Percentiles rank a stretch among this genome's conserved stretches.
phyloP scores from a whole-genome alignment of 345 rosid species.

The Punica granatum region DNA sequence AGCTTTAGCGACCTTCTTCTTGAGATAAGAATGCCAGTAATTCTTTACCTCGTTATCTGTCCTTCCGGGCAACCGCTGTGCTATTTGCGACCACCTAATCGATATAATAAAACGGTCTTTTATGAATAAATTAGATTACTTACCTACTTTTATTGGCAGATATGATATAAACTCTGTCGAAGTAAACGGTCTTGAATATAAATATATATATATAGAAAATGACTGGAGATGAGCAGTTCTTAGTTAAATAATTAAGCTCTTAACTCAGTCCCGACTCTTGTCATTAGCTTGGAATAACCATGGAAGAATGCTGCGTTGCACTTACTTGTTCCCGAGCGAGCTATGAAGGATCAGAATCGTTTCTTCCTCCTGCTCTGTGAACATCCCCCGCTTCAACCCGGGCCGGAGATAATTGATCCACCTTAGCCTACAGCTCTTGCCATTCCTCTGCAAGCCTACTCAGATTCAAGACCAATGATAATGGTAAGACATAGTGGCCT shows the following conservation, averaged over 20 bases:
- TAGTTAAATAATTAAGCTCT: not conserved
- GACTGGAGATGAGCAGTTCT: no score
- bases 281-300: not conserved
- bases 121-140: not conserved
- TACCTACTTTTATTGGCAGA: not conserved
- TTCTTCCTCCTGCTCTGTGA: constrained; percentile 59
- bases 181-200: not conserved
- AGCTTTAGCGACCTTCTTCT: constrained; percentile 11
- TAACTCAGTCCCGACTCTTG: no score
- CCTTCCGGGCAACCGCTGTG: constrained; percentile 84
- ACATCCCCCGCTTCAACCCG: constrained; percentile 64
- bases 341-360: constrained; percentile 58
- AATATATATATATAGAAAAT: not conserved
- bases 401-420: constrained; percentile 96
- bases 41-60: constrained; percentile 95
- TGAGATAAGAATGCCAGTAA: constrained; percentile 79
- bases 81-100: constrained; percentile 83
- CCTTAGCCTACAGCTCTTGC: constrained; percentile 91
- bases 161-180: not conserved
- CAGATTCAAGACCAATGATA: not conserved
- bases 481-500: not conserved
- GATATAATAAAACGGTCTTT: not conserved
- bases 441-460: constrained; percentile 80
- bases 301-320: not conserved
- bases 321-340: constrained; percentile 87